Conservation (phyloP, 2,329 filamentous ascomycete genomes). For the Domatiomyces globalis region DNA sequence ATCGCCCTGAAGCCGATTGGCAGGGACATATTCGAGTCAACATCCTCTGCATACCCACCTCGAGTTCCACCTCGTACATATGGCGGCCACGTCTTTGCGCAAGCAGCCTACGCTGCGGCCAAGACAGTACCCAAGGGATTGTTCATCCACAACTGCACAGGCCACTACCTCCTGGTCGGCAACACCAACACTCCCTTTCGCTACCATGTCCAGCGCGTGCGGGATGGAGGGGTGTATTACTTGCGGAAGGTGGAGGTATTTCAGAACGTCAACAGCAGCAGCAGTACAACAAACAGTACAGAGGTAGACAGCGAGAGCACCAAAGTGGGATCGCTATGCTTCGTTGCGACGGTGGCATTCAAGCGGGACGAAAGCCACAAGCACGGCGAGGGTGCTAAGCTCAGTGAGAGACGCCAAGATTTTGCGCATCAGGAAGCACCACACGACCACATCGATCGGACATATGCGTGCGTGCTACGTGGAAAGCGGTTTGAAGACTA, state of each 20-base stretch:
- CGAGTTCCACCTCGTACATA: constrained; percentile 24
- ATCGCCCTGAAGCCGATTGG: constrained; percentile 8
- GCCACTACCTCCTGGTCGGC: constrained; percentile 38
- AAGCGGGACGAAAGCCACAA: constrained; percentile 10
- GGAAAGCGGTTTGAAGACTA: constrained; percentile 24
- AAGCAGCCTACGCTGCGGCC: constrained; percentile 42
- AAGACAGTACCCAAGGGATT: constrained; percentile 39
- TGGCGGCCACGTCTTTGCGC: constrained; percentile 44
- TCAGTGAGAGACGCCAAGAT: constrained; percentile 4
- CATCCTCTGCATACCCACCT: constrained; percentile 12
- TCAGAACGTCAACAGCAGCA: constrained; percentile 25
- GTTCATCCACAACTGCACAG: constrained; percentile 40
- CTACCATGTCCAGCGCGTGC: constrained; percentile 37
- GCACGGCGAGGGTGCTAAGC: not conserved
- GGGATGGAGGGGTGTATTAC: constrained; percentile 39
- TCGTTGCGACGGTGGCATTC: constrained; percentile 13
- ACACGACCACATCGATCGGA: constrained; percentile 17
- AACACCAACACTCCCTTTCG: constrained; percentile 35
- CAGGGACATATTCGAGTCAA: constrained; percentile 9
- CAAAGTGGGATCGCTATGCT: constrained; percentile 7
- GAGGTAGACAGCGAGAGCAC: not conserved
- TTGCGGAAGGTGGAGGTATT: constrained; percentile 39
- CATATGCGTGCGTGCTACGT: constrained; percentile 21
- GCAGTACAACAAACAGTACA: not conserved
- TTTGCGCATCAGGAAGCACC: constrained; percentile 17